Conservation (phyloP, 306 rosid genomes). For the Sophora flavescens region DNA sequence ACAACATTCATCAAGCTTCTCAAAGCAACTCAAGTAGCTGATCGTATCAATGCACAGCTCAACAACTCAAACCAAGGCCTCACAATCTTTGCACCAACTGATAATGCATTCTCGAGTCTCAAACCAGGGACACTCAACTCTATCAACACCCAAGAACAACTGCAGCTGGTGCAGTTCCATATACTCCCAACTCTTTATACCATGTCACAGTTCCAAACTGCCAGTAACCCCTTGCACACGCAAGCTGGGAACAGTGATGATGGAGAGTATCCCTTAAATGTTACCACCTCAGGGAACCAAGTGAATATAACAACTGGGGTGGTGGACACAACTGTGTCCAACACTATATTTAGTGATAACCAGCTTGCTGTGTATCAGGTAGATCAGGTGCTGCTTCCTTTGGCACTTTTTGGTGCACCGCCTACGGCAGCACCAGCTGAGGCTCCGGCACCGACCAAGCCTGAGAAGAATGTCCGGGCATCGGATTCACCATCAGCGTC, state of each 20-base stretch:
- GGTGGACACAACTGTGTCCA: conserved; percentile 65
- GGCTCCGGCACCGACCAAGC: conserved; percentile 68
- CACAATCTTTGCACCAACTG: conserved; percentile 91
- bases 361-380: conserved; percentile 88
- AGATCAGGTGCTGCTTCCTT: conserved; percentile 83
- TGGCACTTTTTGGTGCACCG: conserved; percentile 59
- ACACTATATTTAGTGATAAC: conserved; percentile 68
- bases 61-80: conserved; percentile 86
- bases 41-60: conserved; percentile 81
- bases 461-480: conserved; percentile 63
- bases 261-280: conserved; percentile 82
- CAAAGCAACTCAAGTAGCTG: conserved; percentile 64
- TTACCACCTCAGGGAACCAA: conserved; percentile 86
- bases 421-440: conserved; percentile 58
- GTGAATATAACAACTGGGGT: conserved; percentile 90
- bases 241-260: conserved; percentile 83
- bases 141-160: conserved; percentile 72
- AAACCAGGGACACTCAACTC: conserved; percentile 78
- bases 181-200: conserved; percentile 68
- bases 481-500: conserved; percentile 66
- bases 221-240: conserved; percentile 79
- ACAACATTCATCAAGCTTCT: conserved; percentile 78
- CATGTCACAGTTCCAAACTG: conserved; percentile 82
- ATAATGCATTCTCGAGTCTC: conserved; percentile 73
- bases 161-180: conserved; percentile 78